Conservation (phyloP, 75 land plant genomes). For the Pinus albicaulis region DNA sequence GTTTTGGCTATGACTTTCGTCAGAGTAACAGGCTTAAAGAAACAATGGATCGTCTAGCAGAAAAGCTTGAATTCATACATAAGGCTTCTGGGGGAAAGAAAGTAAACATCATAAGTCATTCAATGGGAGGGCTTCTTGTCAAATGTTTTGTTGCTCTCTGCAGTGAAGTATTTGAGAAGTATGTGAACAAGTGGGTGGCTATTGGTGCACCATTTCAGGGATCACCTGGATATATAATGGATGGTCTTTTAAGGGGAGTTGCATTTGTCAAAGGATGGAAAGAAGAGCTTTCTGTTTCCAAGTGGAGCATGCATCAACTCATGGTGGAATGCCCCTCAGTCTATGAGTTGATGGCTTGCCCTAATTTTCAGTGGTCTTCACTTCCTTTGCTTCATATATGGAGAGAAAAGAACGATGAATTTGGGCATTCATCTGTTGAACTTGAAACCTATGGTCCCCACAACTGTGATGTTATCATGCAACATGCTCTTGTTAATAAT, state of each 20-base stretch:
- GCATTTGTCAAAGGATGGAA: no score
- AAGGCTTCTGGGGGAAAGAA: conserved; percentile 84
- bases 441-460: conserved; percentile 60
- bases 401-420: conserved; percentile 43
- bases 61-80: conserved; percentile 62
- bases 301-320: conserved; percentile 9
- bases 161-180: conserved; percentile 32
- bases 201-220: no score
- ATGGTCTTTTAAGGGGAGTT: no score
- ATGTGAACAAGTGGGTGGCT: no score
- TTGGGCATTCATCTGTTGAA: conserved; percentile 33
- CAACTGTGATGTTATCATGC: conserved; percentile 44
- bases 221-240: no score
- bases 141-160: conserved; percentile 84
- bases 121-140: conserved; percentile 98
- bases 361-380: conserved; percentile 65
- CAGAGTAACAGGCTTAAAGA: conserved; percentile 95
- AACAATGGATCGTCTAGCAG: conserved; percentile 62
- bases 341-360: conserved; percentile 87
- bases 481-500: conserved; percentile 71
- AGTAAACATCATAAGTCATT: conserved; percentile 85
- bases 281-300: no score
- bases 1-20: conserved; percentile 98
- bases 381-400: conserved; percentile 76
- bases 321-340: conserved; percentile 96